Conservation (phyloP, 2,329 filamentous ascomycete species). For the Eutypa lata region DNA sequence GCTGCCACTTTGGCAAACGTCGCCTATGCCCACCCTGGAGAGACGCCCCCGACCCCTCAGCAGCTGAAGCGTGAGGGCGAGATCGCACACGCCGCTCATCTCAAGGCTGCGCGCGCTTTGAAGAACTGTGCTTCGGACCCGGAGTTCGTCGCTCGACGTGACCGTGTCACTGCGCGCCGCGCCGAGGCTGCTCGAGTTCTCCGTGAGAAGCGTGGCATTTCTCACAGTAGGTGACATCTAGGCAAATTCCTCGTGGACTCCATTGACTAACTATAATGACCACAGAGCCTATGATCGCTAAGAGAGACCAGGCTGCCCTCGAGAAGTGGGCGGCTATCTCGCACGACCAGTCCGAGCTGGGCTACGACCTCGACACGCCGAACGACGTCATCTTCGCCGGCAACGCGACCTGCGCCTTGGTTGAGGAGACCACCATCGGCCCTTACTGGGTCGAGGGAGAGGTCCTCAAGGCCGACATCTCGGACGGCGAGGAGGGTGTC, state of each 20-base stretch:
- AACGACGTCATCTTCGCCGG: slow-evolving; percentile 29
- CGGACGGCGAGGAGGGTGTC: slow-evolving; percentile 34
- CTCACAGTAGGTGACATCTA: slow-evolving; percentile 19
- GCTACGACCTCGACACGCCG: slow-evolving; percentile 34
- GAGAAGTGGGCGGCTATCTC: slow-evolving; percentile 20
- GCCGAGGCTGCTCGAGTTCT: slow-evolving; percentile 32
- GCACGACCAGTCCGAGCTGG: slow-evolving; percentile 22
- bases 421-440: slow-evolving; percentile 26
- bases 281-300: slow-evolving; percentile 21
- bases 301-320: slow-evolving; percentile 24
- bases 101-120: slow-evolving; percentile 33
- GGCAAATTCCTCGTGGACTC: neutral
- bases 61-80: slow-evolving; percentile 26
- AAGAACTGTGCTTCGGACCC: slow-evolving; percentile 33
- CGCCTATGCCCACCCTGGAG: slow-evolving; percentile 36
- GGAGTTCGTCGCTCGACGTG: slow-evolving; percentile 33
- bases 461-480: slow-evolving; percentile 34
- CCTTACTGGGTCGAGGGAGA: slow-evolving; percentile 33
- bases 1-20: slow-evolving; percentile 17
- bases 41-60: slow-evolving; percentile 28
- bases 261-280: neutral
- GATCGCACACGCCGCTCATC: slow-evolving; percentile 30
- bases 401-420: slow-evolving; percentile 26
- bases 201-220: slow-evolving; percentile 31
- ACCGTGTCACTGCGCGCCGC: slow-evolving; percentile 34